These are phyloP conservation scores for Hypoxylon sp. DNA, from an alignment of 2,329 filamentous ascomycete genomes.

Conservation along the genomic window DNA sequence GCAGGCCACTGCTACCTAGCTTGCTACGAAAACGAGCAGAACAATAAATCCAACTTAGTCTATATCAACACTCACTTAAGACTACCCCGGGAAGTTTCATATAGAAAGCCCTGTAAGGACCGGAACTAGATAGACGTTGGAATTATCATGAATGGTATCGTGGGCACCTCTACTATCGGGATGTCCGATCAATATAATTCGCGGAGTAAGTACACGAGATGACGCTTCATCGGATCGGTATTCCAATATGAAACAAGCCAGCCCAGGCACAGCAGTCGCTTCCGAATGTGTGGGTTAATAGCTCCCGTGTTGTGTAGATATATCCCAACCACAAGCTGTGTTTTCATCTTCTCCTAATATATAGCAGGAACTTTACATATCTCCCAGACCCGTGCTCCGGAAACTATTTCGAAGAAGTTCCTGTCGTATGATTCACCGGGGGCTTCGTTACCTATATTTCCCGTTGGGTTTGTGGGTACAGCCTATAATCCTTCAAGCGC, in stretches of 20 bases:
- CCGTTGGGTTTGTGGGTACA: neutral
- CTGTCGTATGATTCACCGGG: neutral
- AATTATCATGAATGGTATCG: constrained; percentile 4
- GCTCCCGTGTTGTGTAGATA: neutral
- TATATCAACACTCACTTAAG: constrained; percentile 1
- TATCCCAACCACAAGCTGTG: neutral
- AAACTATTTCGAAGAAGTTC: constrained; percentile 8
- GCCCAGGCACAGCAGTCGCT: neutral
- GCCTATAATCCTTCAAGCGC: neutral
- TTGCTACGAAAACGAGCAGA: neutral
- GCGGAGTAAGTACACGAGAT: constrained; percentile 4
- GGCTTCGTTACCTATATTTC: neutral
- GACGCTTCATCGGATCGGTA: neutral
- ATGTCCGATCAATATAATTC: constrained; percentile 7
- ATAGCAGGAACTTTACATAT: neutral
- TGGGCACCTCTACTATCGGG: neutral
- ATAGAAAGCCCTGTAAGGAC: neutral
- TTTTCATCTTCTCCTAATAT: neutral
- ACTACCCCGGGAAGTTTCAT: neutral
- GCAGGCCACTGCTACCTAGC: neutral
- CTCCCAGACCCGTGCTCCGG: neutral
- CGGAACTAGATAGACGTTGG: neutral
- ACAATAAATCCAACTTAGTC: neutral
- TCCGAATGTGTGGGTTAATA: neutral
- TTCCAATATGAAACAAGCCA: neutral